phyloP scores from a whole-genome alignment of 2,329 filamentous ascomycete species.

The Xylaria sp. region DNA sequence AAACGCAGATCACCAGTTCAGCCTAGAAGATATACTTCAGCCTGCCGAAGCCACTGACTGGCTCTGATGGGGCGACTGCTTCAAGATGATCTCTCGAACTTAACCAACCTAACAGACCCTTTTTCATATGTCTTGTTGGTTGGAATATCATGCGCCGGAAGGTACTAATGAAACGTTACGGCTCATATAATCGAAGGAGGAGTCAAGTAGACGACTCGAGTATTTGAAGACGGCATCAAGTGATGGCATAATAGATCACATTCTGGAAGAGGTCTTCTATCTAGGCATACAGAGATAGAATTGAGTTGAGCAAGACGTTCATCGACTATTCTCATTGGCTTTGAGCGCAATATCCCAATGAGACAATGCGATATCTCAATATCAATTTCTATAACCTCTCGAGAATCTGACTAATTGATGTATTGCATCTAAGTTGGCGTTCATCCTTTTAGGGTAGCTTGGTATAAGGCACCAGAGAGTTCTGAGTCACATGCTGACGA shows the following conservation, averaged over 20 bases:
- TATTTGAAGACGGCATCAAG: neutral
- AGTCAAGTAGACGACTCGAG: neutral
- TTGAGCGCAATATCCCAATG: neutral
- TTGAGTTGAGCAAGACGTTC: neutral
- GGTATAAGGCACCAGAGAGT: neutral
- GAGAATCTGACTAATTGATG: neutral
- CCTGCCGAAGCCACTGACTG: neutral
- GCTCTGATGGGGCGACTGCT: neutral
- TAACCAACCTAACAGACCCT: neutral
- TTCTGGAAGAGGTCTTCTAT: neutral
- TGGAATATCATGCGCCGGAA: conserved; percentile 12
- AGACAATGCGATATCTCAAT: neutral
- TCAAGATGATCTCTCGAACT: conserved; percentile 14
- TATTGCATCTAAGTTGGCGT: neutral
- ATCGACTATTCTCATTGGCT: neutral
- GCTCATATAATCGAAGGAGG: neutral
- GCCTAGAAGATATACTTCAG: neutral
- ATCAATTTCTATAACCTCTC: neutral
- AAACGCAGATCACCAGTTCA: conserved; percentile 8
- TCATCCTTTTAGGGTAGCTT: neutral
- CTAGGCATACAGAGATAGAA: neutral
- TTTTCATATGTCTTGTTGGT: conserved; percentile 7
- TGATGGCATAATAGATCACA: neutral
- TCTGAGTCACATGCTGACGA: neutral
- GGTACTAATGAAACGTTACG: conserved; percentile 6